These are phyloP conservation scores for Schrenkiella parvula DNA, from an alignment of 345 rosid genomes.

Conservation along the genomic window DNA sequence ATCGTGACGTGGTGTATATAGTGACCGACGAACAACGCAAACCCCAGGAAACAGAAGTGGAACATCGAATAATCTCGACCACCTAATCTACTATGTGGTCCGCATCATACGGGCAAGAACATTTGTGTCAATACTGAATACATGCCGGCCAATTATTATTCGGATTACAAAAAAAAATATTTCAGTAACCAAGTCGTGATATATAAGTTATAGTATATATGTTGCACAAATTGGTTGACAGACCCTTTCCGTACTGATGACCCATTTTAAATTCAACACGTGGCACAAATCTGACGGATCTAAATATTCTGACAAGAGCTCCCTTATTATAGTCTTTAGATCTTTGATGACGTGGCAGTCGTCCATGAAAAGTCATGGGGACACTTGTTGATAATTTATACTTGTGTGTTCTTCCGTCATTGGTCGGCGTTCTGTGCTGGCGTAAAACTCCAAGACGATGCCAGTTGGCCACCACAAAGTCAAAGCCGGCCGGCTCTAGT, in stretches of 20 bases:
- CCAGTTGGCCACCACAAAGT: neutral
- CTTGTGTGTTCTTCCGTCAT: conserved; percentile 11
- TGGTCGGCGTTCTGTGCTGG: conserved; percentile 24
- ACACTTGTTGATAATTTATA: conserved; percentile 4
- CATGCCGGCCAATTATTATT: conserved; percentile 13
- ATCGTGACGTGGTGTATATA: conserved; percentile 12
- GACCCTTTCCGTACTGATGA: neutral
- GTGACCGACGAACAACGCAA: conserved; percentile 21
- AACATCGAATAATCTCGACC: conserved; percentile 28
- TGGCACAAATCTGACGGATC: conserved; percentile 6
- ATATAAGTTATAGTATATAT: neutral
- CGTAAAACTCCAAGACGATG: conserved; percentile 1
- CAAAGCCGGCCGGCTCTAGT: conserved; percentile 11
- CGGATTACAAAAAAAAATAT: neutral
- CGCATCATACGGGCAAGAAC: conserved; percentile 1
- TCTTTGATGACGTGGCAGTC: conserved; percentile 16
- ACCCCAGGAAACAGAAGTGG: conserved; percentile 13
- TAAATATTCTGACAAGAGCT: conserved; percentile 9
- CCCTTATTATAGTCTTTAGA: neutral
- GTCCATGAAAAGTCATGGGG: conserved; percentile 4
- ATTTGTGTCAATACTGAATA: neutral
- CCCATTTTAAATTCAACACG: neutral
- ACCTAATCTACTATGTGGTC: conserved; percentile 22
- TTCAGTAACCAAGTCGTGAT: neutral
- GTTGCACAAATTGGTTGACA: neutral